Evolutionary conservation across 2,329 filamentous ascomycete genomes (phyloP).

Genomic region (Chaetomium strumarium): DNA sequence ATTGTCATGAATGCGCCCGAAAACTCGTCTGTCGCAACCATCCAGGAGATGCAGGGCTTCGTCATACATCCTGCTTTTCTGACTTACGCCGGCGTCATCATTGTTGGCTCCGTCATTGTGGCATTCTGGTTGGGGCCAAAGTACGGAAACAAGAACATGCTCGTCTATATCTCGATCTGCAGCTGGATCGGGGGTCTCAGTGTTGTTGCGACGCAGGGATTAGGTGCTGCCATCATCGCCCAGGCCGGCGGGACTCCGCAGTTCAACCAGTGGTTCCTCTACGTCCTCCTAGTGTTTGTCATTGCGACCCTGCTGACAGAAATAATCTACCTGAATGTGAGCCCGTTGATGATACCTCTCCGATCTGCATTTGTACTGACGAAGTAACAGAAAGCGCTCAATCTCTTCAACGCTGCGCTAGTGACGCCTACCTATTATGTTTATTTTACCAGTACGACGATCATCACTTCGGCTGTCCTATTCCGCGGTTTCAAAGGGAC

Average conservation of each 20-base stretch:
- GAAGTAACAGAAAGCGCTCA: slow-evolving; percentile 79
- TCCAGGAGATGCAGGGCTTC: slow-evolving; percentile 86
- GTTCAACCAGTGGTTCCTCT: slow-evolving; percentile 97
- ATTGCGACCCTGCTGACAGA: slow-evolving; percentile 83
- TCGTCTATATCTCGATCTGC: slow-evolving; percentile 95
- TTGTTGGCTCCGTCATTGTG: slow-evolving; percentile 64
- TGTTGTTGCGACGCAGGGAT: slow-evolving; percentile 88
- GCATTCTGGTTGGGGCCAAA: slow-evolving; percentile 77
- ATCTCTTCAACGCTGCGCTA: slow-evolving; percentile 91
- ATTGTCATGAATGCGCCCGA: slow-evolving; percentile 91
- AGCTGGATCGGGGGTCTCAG: slow-evolving; percentile 90
- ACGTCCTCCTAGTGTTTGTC: slow-evolving; percentile 86
- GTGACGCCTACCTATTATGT: slow-evolving; percentile 99
- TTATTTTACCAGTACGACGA: slow-evolving; percentile 93
- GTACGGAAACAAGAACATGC: slow-evolving; percentile 95
- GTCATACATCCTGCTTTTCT: slow-evolving; percentile 85
- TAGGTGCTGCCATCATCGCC: slow-evolving; percentile 85
- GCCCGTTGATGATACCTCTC: slow-evolving; percentile 28
- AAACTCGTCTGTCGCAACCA: slow-evolving; percentile 76
- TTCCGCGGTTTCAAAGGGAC: slow-evolving; percentile 94
- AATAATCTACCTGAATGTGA: slow-evolving; percentile 91
- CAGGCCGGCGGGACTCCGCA: slow-evolving; percentile 76
- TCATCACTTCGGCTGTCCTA: slow-evolving; percentile 85
- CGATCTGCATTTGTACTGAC: background rate
- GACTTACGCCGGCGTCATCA: slow-evolving; percentile 74